Evolutionary conservation across 208 protist genomes (phyloP).

Genomic region (Herpetomonas samuelpessoai): DNA sequence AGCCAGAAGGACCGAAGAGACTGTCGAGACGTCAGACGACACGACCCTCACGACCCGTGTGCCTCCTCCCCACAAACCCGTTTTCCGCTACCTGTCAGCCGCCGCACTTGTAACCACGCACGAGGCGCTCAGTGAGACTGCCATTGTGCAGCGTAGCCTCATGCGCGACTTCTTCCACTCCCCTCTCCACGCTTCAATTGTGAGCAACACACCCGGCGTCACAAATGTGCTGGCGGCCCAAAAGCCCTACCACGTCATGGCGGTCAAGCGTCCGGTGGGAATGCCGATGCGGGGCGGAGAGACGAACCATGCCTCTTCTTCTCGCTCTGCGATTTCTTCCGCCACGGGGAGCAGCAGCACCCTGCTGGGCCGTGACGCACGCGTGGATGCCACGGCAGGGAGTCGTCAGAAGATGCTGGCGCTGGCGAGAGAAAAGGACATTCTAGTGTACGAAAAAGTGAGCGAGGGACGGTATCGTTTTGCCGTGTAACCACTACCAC

Average conservation of each 20-base stretch:
- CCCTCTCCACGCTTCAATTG: conserved; percentile 36
- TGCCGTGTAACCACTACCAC: too few species aligned
- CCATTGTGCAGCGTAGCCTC: conserved; percentile 41
- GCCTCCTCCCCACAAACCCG: background rate
- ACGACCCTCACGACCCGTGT: too few species aligned
- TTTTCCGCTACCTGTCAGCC: background rate
- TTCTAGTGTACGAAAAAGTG: conserved; percentile 67
- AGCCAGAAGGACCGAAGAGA: too few species aligned
- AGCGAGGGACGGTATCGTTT: conserved; percentile 54
- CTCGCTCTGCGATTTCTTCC: too few species aligned
- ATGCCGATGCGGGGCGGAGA: background rate
- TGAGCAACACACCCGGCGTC: conserved; percentile 17
- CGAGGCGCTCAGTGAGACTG: conserved; percentile 31
- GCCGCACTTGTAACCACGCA: conserved; percentile 63
- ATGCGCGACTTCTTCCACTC: conserved; percentile 64
- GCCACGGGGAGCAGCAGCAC: too few species aligned
- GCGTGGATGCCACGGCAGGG: background rate
- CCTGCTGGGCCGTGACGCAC: too few species aligned
- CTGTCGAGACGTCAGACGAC: too few species aligned
- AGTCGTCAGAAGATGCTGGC: conserved; percentile 19
- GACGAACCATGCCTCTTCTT: too few species aligned
- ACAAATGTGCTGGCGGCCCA: conserved; percentile 22
- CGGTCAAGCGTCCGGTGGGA: conserved; percentile 28
- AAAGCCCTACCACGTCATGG: conserved; percentile 65
- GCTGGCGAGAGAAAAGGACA: conserved; percentile 27